Conservation (phyloP, 225 moss, liverwort and hornwort genomes). For the Pleurozium schreberi region DNA sequence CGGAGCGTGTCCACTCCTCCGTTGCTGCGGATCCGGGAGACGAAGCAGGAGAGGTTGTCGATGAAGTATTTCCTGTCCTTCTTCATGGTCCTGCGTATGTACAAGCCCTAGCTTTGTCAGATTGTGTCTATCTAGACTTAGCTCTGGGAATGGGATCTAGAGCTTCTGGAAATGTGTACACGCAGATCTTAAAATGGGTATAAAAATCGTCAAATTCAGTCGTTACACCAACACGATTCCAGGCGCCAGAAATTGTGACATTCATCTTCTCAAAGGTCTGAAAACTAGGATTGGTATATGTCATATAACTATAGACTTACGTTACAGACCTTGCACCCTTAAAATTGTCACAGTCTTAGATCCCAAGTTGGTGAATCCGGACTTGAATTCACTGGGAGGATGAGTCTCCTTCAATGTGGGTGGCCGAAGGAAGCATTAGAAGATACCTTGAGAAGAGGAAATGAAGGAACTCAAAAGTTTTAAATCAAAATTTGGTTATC, state of each 20-base stretch:
- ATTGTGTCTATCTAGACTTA: not conserved
- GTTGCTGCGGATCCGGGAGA: slow-evolving; percentile 16
- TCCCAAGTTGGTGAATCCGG: not conserved
- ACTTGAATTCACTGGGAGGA: not conserved
- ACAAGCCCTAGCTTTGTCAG: not conserved
- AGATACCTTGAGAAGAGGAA: not conserved
- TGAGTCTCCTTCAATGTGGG: not conserved
- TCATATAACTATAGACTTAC: not conserved
- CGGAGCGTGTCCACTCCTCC: slow-evolving; percentile 37
- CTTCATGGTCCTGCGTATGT: slow-evolving; percentile 28
- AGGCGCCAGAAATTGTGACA: too few relatives aligned
- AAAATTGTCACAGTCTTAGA: not conserved
- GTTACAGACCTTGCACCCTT: not conserved
- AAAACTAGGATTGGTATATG: not conserved
- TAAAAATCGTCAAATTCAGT: not conserved
- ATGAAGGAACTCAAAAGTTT: not conserved
- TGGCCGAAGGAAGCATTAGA: not conserved
- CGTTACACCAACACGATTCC: not conserved
- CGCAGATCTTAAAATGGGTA: not conserved
- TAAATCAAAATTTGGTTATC: too few relatives aligned
- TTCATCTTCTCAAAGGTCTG: not conserved
- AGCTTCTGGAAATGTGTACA: too few relatives aligned
- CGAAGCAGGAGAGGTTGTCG: slow-evolving; percentile 34
- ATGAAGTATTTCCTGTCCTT: slow-evolving; percentile 36
- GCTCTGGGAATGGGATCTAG: too few relatives aligned